A percentile compares a stretch with the other conserved stretches of the same genome.
Evolutionary conservation across 78 protist species (phyloP).

Genomic region (Cavenderia fasciculata): DNA sequence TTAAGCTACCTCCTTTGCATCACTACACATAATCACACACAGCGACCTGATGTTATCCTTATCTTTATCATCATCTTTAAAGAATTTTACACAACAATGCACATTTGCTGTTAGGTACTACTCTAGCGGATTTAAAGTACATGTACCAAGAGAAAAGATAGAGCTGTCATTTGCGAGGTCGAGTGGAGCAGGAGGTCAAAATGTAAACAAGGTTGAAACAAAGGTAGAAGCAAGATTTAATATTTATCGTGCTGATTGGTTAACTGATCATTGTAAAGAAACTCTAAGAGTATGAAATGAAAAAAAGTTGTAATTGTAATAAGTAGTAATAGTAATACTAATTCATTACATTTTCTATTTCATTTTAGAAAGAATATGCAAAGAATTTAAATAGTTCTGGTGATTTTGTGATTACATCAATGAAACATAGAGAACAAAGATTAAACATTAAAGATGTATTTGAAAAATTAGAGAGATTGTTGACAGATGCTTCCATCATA

Average conservation of each 20-base stretch:
- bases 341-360: not conserved
- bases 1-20: no score
- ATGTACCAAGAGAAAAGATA: slow-evolving; percentile 49
- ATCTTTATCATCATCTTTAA: no score
- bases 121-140: no score
- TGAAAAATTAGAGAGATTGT: slow-evolving; percentile 40
- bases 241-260: slow-evolving; percentile 54
- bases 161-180: slow-evolving; percentile 46
- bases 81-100: no score
- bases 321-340: not conserved
- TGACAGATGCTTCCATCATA: not conserved
- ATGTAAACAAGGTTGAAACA: slow-evolving; percentile 79
- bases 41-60: no score
- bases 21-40: no score
- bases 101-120: no score
- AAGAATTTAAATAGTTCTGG: slow-evolving; percentile 37
- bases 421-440: slow-evolving; percentile 31
- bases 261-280: slow-evolving; percentile 35
- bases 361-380: not conserved
- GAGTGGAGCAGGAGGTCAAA: slow-evolving; percentile 80
- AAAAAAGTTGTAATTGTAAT: not conserved
- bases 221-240: slow-evolving; percentile 60
- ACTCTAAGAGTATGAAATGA: slow-evolving; percentile 2
- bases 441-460: slow-evolving; percentile 10
- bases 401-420: slow-evolving; percentile 47